Conservation (phyloP, 208 protist species). For the Phytomonas francai region DNA sequence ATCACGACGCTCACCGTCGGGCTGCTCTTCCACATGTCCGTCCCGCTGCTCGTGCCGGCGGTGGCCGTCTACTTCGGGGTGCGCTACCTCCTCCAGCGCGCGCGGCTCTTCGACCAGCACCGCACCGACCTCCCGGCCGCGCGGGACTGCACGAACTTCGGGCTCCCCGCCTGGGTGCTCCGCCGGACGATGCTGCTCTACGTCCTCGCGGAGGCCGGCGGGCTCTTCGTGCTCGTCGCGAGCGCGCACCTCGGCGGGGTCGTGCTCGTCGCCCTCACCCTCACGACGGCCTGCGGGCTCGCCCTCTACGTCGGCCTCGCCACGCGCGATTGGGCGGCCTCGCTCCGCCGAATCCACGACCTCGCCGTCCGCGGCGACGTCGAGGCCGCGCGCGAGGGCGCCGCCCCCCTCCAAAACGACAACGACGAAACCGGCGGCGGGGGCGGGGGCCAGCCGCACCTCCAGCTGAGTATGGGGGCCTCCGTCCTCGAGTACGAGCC, state of each 20-base stretch:
- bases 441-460: slow-evolving; percentile 37
- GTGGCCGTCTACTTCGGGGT: slow-evolving; percentile 62
- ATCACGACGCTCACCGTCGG: slow-evolving; percentile 73
- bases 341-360: slow-evolving; percentile 31
- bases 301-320: slow-evolving; percentile 34
- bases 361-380: slow-evolving; percentile 14
- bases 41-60: slow-evolving; percentile 54
- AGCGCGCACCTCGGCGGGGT: slow-evolving; percentile 39
- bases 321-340: slow-evolving; percentile 43
- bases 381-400: slow-evolving; percentile 6
- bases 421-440: slow-evolving; percentile 17
- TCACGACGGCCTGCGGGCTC: slow-evolving; percentile 27
- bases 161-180: slow-evolving; percentile 55
- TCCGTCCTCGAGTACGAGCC: slow-evolving; percentile 31
- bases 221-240: slow-evolving; percentile 55
- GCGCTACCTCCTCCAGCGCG: slow-evolving; percentile 61
- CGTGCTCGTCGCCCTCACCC: slow-evolving; percentile 40
- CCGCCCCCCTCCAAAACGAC: slow-evolving; percentile 5
- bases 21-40: slow-evolving; percentile 82
- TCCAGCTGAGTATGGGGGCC: slow-evolving; percentile 16
- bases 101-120: slow-evolving; percentile 63
- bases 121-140: slow-evolving; percentile 32
- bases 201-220: slow-evolving; percentile 46
- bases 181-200: slow-evolving; percentile 58
- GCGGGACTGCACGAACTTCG: slow-evolving; percentile 68